A percentile compares a stretch with the other conserved stretches of the same genome.
These are phyloP conservation scores for Boletus rubropictus DNA, from an alignment of 768 basidiomycete genomes.

Conservation along the genomic window DNA sequence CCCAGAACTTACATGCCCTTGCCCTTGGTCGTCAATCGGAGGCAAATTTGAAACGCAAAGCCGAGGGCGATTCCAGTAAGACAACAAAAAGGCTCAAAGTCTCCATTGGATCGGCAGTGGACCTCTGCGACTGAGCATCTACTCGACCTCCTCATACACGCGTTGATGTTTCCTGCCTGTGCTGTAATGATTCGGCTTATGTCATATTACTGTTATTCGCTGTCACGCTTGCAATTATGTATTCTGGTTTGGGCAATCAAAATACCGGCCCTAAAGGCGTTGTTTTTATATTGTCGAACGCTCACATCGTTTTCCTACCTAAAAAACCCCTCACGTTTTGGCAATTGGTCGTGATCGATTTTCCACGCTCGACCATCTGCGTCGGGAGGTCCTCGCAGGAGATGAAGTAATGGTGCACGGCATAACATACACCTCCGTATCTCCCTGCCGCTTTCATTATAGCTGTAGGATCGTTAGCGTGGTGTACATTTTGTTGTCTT, in stretches of 20 bases:
- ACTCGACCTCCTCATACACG: neutral
- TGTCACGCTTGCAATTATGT: too few relatives aligned
- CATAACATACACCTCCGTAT: slow-evolving; percentile 88
- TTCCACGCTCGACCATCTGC: slow-evolving; percentile 36
- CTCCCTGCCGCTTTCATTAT: slow-evolving; percentile 57
- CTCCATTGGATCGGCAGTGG: slow-evolving; percentile 61
- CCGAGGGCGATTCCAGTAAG: slow-evolving; percentile 11
- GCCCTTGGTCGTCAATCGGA: slow-evolving; percentile 14
- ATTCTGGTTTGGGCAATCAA: neutral
- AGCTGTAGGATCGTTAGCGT: slow-evolving; percentile 76
- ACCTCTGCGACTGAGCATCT: slow-evolving; percentile 59
- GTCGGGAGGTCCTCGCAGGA: slow-evolving; percentile 74
- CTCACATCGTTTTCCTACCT: neutral
- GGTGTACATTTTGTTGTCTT: slow-evolving; percentile 57
- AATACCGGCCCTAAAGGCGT: slow-evolving; percentile 34
- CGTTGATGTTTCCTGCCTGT: neutral
- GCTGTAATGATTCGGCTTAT: neutral
- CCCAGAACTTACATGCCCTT: slow-evolving; percentile 24
- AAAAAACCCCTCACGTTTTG: slow-evolving; percentile 42
- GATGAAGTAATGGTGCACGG: slow-evolving; percentile 85
- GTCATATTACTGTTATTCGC: too few relatives aligned
- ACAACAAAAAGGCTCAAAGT: slow-evolving; percentile 61
- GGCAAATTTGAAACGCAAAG: slow-evolving; percentile 33
- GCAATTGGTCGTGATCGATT: slow-evolving; percentile 38
- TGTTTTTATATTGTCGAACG: neutral